Evolutionary conservation across 208 protist species (phyloP).

Genomic region (Porcisia deanei): DNA sequence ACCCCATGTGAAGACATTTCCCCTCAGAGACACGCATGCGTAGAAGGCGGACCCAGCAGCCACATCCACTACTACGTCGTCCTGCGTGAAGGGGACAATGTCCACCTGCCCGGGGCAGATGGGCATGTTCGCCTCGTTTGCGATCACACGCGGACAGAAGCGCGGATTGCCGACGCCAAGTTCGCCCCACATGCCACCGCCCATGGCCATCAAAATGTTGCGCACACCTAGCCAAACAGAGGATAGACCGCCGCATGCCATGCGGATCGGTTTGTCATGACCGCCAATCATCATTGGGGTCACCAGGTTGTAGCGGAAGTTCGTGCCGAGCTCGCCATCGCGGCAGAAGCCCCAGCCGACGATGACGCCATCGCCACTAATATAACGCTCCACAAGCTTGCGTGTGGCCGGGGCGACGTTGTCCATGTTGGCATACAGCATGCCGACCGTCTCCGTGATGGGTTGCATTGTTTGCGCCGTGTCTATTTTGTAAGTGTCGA

Average conservation of each 20-base stretch:
- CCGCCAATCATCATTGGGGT: constrained; percentile 81
- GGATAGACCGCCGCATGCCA: constrained; percentile 63
- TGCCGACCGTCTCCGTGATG: constrained; percentile 23
- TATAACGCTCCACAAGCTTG: constrained; percentile 53
- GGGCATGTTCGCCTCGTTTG: constrained; percentile 68
- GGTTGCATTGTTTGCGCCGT: not conserved
- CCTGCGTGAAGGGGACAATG: constrained; percentile 30
- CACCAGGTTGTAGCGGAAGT: constrained; percentile 56
- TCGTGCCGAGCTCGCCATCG: constrained; percentile 72
- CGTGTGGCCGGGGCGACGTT: constrained; percentile 17
- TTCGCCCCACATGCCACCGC: constrained; percentile 78
- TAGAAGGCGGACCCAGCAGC: constrained; percentile 63
- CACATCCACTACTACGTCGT: constrained; percentile 64
- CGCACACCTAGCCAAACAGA: constrained; percentile 70
- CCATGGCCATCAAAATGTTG: constrained; percentile 72
- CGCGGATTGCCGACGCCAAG: constrained; percentile 69
- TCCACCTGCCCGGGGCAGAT: constrained; percentile 68
- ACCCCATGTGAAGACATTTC: constrained; percentile 70
- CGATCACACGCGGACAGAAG: constrained; percentile 55
- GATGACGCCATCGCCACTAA: constrained; percentile 67
- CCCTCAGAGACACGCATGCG: constrained; percentile 47
- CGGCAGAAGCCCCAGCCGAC: constrained; percentile 76
- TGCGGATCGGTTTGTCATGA: constrained; percentile 70
- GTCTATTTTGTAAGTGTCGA: not conserved
- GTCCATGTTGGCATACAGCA: constrained; percentile 37